Base-by-base conservation (phyloP, 768 basidiomycete genomes). In the Amyloporia xantha region DNA sequence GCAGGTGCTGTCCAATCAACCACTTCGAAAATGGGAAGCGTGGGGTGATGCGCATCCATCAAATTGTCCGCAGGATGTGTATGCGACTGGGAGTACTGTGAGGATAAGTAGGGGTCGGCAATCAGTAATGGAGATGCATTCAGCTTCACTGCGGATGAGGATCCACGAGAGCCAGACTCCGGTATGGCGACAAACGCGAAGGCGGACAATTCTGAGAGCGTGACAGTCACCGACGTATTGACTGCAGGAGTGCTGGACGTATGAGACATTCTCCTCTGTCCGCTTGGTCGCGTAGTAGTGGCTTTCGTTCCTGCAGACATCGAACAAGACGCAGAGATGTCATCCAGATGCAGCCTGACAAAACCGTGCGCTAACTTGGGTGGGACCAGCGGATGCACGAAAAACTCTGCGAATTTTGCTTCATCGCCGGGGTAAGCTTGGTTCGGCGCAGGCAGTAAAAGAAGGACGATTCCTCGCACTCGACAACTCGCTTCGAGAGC, bases 41-140 rank as follows among this genome's bases (percentile, higher is more conserved):
- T 49, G 13, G 47, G 27, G 15, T 2, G 42, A 28, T 33, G 38
- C 28, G 19, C 21, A 24, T 27, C 38, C n/a, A 35, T 3, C 27
- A 38, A 36, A 24, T 23, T 43, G 19, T 49, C 54, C 24, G 53
- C 48, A 7, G 77, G 77, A 47, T 78, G 76, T 36, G 58, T 41
- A 58, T 78, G 77, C 5, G 52, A 49, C 17, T 61, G 44, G 28
- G 71, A 54, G 62, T 86, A 86, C 52, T 87, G 85, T 5, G 65
- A 65, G 12, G 70, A 61, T 15, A 94, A 76, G 53, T 78, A 65
- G n/a, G 73, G 74, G 58, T 94, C 92, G 9, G 81, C 82, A 41
- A 92, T 76, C 15, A 95, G 59, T 38, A 95, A 66, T 11, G 91
- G 91, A 12, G 75, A 72, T 21, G 81, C 77, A 17, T 47, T 19